Percentiles rank a stretch among this genome's conserved stretches.
Conservation (phyloP, 306 rosid species). For the Mimosa pudica region DNA sequence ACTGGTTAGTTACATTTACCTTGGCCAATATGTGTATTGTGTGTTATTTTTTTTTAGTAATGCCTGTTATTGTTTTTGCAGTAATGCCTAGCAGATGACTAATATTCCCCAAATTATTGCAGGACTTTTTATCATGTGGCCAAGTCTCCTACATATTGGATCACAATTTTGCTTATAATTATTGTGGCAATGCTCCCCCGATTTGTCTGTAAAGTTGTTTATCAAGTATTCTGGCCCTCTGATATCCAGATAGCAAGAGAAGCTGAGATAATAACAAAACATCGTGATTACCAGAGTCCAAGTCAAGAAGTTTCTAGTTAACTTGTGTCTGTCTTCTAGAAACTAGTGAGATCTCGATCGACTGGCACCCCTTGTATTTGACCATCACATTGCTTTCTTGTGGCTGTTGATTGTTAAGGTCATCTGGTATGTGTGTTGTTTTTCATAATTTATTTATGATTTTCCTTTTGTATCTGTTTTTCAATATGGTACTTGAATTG, state of each 20-base stretch:
- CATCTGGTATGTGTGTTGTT: slow-evolving; percentile 49
- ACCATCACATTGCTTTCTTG: slow-evolving; percentile 49
- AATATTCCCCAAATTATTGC: slow-evolving; percentile 39
- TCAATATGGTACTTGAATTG: slow-evolving; percentile 3
- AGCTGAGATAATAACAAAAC: slow-evolving; percentile 54
- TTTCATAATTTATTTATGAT: not conserved
- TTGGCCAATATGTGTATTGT: slow-evolving; percentile 24
- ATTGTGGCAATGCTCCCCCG: slow-evolving; percentile 88
- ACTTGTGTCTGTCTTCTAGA: slow-evolving; percentile 37
- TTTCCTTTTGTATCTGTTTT: not conserved
- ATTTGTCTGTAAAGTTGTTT: slow-evolving; percentile 66
- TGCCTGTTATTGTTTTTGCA: slow-evolving; percentile 2
- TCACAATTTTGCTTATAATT: slow-evolving; percentile 72
- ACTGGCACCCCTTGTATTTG: slow-evolving; percentile 54
- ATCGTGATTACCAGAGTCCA: slow-evolving; percentile 37
- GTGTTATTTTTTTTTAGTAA: slow-evolving; percentile 21
- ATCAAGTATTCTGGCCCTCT: slow-evolving; percentile 79
- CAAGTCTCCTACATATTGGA: slow-evolving; percentile 75
- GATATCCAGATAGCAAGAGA: slow-evolving; percentile 95
- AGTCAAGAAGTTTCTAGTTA: slow-evolving; percentile 60
- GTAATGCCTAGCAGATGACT: slow-evolving; percentile 32
- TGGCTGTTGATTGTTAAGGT: slow-evolving; percentile 41
- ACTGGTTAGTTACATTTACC: slow-evolving; percentile 69
- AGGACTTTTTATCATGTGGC: slow-evolving; percentile 86
- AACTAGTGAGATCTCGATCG: slow-evolving; percentile 43